Evolutionary conservation across 2,329 filamentous ascomycete genomes (phyloP).

Genomic region (Xylariaceae sp.): DNA sequence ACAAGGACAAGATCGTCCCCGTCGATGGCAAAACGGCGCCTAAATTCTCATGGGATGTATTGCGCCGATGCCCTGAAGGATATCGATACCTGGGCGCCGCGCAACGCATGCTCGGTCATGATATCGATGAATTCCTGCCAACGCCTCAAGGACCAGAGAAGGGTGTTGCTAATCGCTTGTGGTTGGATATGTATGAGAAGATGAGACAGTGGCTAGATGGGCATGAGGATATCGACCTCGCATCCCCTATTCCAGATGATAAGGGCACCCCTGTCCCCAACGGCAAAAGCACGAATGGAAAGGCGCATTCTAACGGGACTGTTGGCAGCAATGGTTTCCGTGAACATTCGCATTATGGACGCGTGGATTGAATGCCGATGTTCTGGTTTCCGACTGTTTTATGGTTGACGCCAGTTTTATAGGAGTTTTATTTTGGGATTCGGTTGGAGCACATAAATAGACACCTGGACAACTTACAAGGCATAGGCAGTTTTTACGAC

Average conservation of each 20-base stretch:
- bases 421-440: not conserved
- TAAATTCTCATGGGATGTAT: constrained; percentile 34
- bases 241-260: constrained; percentile 11
- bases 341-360: not conserved
- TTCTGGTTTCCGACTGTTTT: not conserved
- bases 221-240: constrained; percentile 26
- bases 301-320: not conserved
- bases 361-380: not conserved
- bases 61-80: constrained; percentile 39
- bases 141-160: constrained; percentile 33
- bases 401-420: not conserved
- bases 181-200: constrained; percentile 39
- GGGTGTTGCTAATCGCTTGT: constrained; percentile 27
- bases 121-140: constrained; percentile 38
- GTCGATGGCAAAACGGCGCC: constrained; percentile 39
- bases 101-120: constrained; percentile 42
- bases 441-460: too few species aligned
- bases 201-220: constrained; percentile 32
- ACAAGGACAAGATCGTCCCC: constrained; percentile 46
- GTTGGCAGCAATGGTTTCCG: not conserved
- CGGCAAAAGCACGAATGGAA: not conserved
- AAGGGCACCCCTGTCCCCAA: constrained; percentile 5
- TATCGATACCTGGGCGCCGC: constrained; percentile 45
- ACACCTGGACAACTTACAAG: too few species aligned
- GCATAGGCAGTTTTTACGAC: too few species aligned